Percentiles rank a stretch among this genome's conserved stretches.
Evolutionary conservation across 2,329 filamentous ascomycete genomes (phyloP).

Genomic region (Daldinia eschscholtzii): DNA sequence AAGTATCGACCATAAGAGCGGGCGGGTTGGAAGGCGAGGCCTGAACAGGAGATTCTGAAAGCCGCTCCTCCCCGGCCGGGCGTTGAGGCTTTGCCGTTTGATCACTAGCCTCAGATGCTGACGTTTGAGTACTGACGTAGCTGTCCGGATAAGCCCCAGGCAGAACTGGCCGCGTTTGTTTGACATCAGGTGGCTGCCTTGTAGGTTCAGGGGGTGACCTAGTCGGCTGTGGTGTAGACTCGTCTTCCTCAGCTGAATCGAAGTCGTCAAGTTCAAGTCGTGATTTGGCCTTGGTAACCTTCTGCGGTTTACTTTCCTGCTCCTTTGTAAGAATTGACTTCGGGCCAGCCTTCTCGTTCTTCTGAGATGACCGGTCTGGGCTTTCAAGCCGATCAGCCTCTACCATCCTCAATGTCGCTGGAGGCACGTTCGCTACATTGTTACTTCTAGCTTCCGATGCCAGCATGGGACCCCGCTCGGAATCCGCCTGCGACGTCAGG

Average conservation of each 20-base stretch:
- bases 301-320: conserved; percentile 61
- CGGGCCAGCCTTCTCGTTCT: conserved; percentile 57
- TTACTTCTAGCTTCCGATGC: conserved; percentile 57
- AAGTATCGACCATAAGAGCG: conserved; percentile 76
- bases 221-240: conserved; percentile 49
- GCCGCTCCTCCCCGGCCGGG: conserved; percentile 57
- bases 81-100: conserved; percentile 48
- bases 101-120: conserved; percentile 52
- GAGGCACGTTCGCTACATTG: conserved; percentile 68
- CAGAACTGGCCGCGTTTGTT: conserved; percentile 52
- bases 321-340: conserved; percentile 55
- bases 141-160: conserved; percentile 60
- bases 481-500: conserved; percentile 51
- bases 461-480: conserved; percentile 54
- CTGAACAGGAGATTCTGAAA: conserved; percentile 77
- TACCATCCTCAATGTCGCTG: conserved; percentile 69
- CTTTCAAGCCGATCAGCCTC: conserved; percentile 63
- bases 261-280: conserved; percentile 79
- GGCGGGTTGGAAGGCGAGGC: conserved; percentile 74
- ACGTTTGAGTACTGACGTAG: conserved; percentile 52
- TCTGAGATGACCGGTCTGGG: conserved; percentile 54
- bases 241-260: conserved; percentile 68
- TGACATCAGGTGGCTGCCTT: conserved; percentile 45
- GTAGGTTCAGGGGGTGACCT: conserved; percentile 49
- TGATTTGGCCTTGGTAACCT: conserved; percentile 70